Evolutionary conservation across 441 rosid genomes (phyloP), one percentile per base, ranked within the genome.

Genomic region (Arabidopsis lyrata): DNA sequence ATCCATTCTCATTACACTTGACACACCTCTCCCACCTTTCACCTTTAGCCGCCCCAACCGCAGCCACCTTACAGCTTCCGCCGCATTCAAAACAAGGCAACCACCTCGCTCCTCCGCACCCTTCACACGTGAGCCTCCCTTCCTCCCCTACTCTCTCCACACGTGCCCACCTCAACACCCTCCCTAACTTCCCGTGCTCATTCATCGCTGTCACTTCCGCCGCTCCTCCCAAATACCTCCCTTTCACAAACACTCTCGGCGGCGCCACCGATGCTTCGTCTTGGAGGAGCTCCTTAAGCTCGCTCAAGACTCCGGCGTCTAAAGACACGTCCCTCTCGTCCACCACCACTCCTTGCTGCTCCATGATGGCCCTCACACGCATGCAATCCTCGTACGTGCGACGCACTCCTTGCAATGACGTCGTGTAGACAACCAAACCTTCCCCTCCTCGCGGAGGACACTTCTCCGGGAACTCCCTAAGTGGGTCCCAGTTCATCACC

Each of bases 251-350:
- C 39, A 90, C 85, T 73, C 91, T 81, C 5, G 99, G 99, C 74
- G 90, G 87, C n/a, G 74, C 76, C 66, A 18, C 83, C 35, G 77
- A 62, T 0, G 41, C 71, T 38, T 76, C 81, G 31, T 78, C 81
- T 27, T 84, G 89, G 0, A 84, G n/a, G 41, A 92, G 66, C 61
- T 74, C 85, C 77, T 80, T 80, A 57, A 92, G 66, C 87, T 95
- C 97, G 38, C 63, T 85, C 80, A 86, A 55, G 58, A 81, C 94
- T 73, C 84, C 87, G 0, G 84, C 90, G 49, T 95, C 96, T 66
- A 92, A 52, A 9, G 98, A 85, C 77, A 89, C 95, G 77, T 95
- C 96, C 24, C 98, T 81, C 84, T 95, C 98, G 50, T 92, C 87
- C 49, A 83, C 85, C 73, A 88, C 87, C 34, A 85, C 93, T 22